Evolutionary conservation across 768 basidiomycete species (phyloP).

Genomic region (Lactifluus subvellereus): DNA sequence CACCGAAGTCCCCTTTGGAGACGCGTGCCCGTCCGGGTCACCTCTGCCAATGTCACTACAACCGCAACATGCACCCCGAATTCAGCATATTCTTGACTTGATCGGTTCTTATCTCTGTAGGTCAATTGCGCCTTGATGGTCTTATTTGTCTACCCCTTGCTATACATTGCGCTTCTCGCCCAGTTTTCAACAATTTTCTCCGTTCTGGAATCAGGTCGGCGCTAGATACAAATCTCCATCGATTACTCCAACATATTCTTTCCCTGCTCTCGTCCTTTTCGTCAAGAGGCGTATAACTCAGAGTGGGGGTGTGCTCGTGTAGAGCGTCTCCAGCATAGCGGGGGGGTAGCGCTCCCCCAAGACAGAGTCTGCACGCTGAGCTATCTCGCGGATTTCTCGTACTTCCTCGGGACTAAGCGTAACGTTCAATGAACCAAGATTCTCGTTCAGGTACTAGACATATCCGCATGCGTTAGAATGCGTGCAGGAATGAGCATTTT

Average conservation of each 20-base stretch:
- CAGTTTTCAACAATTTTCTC: too few relatives aligned
- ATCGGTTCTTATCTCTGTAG: too few relatives aligned
- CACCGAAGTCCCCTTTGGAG: too few relatives aligned
- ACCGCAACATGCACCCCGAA: too few relatives aligned
- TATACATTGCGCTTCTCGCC: too few relatives aligned
- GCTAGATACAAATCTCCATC: background rate
- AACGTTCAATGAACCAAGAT: conserved; percentile 11
- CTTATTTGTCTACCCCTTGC: too few relatives aligned
- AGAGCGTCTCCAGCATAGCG: conserved; percentile 3
- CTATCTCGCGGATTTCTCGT: conserved; percentile 13
- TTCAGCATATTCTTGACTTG: too few relatives aligned
- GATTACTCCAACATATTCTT: background rate
- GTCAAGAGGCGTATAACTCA: background rate
- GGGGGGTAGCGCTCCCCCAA: conserved; percentile 16
- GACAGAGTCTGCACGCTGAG: conserved; percentile 14
- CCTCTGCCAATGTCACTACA: too few relatives aligned
- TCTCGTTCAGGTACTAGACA: conserved; percentile 18
- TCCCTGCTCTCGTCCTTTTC: background rate
- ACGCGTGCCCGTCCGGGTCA: too few relatives aligned
- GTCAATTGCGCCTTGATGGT: too few relatives aligned
- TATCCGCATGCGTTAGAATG: background rate
- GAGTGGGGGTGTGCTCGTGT: conserved; percentile 5
- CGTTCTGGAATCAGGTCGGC: background rate
- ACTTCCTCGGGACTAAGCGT: conserved; percentile 14
- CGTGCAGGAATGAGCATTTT: too few relatives aligned